phyloP scores from a whole-genome alignment of 352 stramenopile species.

The Globisporangium carolinianum region DNA sequence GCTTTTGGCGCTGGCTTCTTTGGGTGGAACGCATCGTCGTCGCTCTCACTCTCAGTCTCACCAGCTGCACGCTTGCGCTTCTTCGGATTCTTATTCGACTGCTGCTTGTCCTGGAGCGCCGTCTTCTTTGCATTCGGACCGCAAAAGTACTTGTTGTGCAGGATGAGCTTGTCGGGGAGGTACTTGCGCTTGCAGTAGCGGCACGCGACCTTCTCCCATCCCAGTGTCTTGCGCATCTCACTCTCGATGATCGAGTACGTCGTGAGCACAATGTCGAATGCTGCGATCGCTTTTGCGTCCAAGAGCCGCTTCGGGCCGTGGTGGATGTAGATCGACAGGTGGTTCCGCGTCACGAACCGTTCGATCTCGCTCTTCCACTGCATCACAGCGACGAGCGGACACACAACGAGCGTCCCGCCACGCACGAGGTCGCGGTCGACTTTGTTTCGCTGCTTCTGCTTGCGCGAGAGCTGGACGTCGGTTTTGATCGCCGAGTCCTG shows the following conservation, averaged over 20 bases:
- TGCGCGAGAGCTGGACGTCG: background rate
- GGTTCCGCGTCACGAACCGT: conserved; percentile 88
- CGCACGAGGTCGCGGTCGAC: conserved; percentile 10
- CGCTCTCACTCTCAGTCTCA: conserved; percentile 49
- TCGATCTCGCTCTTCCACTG: conserved; percentile 91
- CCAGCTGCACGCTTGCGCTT: conserved; percentile 47
- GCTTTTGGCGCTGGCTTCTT: conserved; percentile 44
- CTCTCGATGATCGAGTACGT: conserved; percentile 96
- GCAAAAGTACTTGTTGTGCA: conserved; percentile 98
- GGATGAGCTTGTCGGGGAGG: conserved; percentile 91
- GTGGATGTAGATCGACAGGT: conserved; percentile 95
- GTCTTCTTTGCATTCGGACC: conserved; percentile 88
- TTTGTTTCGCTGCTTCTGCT: conserved; percentile 4
- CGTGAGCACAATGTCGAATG: conserved; percentile 98
- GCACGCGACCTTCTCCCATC: conserved; percentile 82
- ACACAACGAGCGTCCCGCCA: conserved; percentile 95
- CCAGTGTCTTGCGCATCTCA: conserved; percentile 83
- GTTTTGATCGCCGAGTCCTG: background rate
- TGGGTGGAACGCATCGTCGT: conserved; percentile 30
- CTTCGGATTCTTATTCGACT: conserved; percentile 38
- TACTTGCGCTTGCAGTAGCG: conserved; percentile 93
- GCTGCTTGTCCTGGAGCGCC: conserved; percentile 25
- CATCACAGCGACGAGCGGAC: conserved; percentile 94
- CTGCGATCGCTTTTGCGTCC: conserved; percentile 73
- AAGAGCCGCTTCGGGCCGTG: conserved; percentile 89